Conservation (phyloP, 345 rosid species). For the Eutrema japonicum region DNA sequence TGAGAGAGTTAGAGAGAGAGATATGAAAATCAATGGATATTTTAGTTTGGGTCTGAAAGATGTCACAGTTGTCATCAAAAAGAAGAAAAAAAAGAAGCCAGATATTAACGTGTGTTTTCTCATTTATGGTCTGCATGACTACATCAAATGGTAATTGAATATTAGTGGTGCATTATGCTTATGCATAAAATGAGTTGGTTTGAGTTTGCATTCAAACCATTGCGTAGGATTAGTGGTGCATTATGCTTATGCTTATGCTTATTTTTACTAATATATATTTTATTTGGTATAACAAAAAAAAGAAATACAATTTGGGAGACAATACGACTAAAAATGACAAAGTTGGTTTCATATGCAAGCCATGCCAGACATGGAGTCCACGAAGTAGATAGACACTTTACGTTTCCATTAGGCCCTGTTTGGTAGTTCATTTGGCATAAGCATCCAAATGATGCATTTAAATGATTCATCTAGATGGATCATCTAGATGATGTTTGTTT, state of each 20-base stretch:
- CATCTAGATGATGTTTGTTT: no score
- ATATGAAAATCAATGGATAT: no score
- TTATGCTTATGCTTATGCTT: not conserved
- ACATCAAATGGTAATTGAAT: not conserved
- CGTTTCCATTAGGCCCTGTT: no score
- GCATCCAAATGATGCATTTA: no score
- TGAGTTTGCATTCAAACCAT: not conserved
- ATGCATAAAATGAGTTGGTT: not conserved
- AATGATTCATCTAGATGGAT: no score
- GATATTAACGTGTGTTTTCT: not conserved
- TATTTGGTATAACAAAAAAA: not conserved
- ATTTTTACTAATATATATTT: not conserved
- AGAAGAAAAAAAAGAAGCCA: not conserved
- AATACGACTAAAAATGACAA: conserved; percentile 26
- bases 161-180: no score
- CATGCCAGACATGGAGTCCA: conserved; percentile 30
- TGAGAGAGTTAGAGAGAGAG: not conserved
- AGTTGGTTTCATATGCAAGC: conserved; percentile 5
- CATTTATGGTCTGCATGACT: conserved; percentile 19
- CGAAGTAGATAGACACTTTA: not conserved
- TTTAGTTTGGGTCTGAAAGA: no score
- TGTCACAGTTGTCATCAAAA: not conserved
- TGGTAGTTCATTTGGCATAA: no score
- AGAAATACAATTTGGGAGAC: conserved; percentile 20
- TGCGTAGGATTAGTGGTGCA: conserved; percentile 9